Evolutionary conservation across 805 yeast species (phyloP).

Genomic region (Lipomyces spencermartinsiae): DNA sequence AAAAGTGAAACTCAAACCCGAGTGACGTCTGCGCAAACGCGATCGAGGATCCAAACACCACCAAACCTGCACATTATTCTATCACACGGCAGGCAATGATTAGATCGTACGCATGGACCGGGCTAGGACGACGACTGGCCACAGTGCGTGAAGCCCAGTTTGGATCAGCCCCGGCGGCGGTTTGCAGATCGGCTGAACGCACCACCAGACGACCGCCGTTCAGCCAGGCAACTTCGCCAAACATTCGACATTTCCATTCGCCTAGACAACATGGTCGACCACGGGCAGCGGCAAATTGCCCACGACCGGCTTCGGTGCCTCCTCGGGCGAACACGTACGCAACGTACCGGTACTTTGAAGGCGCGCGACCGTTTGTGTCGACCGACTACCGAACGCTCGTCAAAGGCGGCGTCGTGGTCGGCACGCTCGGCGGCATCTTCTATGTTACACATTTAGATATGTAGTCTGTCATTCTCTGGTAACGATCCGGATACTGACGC

Average conservation of each 20-base stretch:
- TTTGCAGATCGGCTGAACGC: background rate
- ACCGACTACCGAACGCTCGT: background rate
- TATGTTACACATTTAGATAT: conserved; percentile 9
- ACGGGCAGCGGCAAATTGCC: too few species aligned
- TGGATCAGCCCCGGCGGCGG: background rate
- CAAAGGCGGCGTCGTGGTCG: conserved; percentile 4
- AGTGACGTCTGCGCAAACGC: too few species aligned
- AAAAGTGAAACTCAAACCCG: too few species aligned
- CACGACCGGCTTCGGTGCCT: background rate
- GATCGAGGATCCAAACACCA: too few species aligned
- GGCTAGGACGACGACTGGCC: background rate
- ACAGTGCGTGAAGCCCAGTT: background rate
- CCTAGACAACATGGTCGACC: background rate
- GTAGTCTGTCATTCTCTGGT: background rate
- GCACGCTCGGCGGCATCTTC: conserved; percentile 9
- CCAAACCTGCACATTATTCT: too few species aligned
- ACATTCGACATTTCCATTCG: background rate
- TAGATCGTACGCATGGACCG: background rate
- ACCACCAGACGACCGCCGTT: background rate
- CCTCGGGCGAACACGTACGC: background rate
- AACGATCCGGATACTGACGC: background rate
- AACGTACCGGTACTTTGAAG: background rate
- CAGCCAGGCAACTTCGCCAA: background rate
- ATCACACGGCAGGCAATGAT: background rate
- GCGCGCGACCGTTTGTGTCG: background rate